These are phyloP conservation scores for Parmelia sp. DNA, from an alignment of 495 filamentous ascomycete species.

Conservation along the genomic window DNA sequence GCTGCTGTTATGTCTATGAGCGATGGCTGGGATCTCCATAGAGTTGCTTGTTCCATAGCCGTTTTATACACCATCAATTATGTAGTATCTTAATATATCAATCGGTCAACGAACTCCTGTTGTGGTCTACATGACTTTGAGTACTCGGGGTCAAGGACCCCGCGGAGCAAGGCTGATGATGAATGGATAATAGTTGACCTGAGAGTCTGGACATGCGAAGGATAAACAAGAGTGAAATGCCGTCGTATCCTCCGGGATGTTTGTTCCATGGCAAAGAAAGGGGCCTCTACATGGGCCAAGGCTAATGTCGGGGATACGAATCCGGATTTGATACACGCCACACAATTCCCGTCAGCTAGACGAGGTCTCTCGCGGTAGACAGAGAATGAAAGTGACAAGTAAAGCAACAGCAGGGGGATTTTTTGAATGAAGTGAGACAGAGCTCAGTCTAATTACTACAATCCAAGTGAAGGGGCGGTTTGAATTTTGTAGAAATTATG, in stretches of 20 bases:
- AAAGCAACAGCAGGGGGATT: no score
- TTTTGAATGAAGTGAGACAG: no score
- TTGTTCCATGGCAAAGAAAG: neutral
- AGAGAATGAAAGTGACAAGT: neutral
- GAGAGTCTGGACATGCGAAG: neutral
- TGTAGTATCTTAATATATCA: conserved; percentile 4
- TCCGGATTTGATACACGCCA: conserved; percentile 12
- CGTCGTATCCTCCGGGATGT: neutral
- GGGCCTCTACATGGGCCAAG: conserved; percentile 9
- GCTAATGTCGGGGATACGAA: conserved; percentile 10
- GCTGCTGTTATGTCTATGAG: conserved; percentile 2
- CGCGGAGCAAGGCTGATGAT: no score
- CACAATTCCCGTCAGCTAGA: conserved; percentile 9
- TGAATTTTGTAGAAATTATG: no score
- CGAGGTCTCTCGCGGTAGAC: neutral
- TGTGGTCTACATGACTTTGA: neutral
- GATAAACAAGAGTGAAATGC: neutral
- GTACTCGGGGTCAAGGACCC: no score
- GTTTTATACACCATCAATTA: neutral
- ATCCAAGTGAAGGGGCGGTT: no score
- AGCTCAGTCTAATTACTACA: no score
- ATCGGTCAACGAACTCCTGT: neutral
- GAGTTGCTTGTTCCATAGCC: neutral
- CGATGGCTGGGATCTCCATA: neutral
- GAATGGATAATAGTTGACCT: no score